phyloP scores from a whole-genome alignment of 495 filamentous ascomycete species.

The Tuber microsphaerosporum region DNA sequence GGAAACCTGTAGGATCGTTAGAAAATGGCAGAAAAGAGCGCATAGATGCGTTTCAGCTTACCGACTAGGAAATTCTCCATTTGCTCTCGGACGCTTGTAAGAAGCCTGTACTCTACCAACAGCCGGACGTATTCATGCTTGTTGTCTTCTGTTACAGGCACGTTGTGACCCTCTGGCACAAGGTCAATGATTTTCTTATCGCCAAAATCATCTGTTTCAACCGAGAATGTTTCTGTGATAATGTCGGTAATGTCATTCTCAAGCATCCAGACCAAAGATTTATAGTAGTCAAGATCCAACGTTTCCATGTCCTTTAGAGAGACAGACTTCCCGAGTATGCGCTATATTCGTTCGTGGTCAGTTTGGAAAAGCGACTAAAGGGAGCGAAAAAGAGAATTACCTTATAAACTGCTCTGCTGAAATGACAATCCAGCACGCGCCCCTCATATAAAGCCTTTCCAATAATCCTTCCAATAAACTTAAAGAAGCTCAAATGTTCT shows the following conservation, averaged over 20 bases:
- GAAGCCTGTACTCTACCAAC: slow-evolving; percentile 87
- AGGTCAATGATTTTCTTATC: slow-evolving; percentile 81
- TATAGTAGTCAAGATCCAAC: slow-evolving; percentile 96
- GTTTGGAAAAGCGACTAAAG: slow-evolving; percentile 3
- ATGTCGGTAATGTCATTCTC: slow-evolving; percentile 99
- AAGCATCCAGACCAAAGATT: slow-evolving; percentile 97
- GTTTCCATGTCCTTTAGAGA: slow-evolving; percentile 99
- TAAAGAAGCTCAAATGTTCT: slow-evolving; percentile 97
- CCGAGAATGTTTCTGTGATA: slow-evolving; percentile 93
- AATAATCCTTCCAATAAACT: slow-evolving; percentile 97
- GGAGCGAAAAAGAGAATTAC: slow-evolving; percentile 12
- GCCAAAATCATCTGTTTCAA: slow-evolving; percentile 88
- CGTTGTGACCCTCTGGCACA: slow-evolving; percentile 76
- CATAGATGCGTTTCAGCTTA: slow-evolving; percentile 43
- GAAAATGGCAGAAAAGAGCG: slow-evolving; percentile 3
- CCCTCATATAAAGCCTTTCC: slow-evolving; percentile 97
- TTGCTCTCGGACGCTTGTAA: slow-evolving; percentile 84
- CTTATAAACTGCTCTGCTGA: slow-evolving; percentile 96
- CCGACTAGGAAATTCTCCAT: slow-evolving; percentile 92
- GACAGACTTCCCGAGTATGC: slow-evolving; percentile 85
- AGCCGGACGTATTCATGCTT: slow-evolving; percentile 94
- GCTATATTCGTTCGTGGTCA: slow-evolving; percentile 41
- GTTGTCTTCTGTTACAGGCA: slow-evolving; percentile 93
- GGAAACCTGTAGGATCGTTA: slow-evolving; percentile 62
- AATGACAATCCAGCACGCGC: slow-evolving; percentile 95